Evolutionary conservation across 305 asterid genomes (phyloP).

Genomic region (Plantago rigida): DNA sequence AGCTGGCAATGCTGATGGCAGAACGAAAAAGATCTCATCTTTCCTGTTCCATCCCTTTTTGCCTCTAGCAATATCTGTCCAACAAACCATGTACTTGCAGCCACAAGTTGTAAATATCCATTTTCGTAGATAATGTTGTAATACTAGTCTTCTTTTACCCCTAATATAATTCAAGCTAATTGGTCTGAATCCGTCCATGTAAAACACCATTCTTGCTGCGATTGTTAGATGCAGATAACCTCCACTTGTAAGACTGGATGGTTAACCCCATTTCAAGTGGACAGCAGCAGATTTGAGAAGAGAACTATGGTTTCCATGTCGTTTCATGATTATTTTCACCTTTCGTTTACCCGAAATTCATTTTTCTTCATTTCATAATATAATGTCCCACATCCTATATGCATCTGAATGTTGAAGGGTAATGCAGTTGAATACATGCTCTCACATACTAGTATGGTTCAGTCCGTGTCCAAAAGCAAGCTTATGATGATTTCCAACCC

Average conservation of each 20-base stretch:
- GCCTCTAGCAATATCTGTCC: conserved; percentile 83
- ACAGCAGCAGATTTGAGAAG: not conserved
- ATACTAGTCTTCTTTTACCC: not conserved
- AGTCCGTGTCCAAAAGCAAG: too few species aligned
- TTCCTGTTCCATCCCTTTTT: conserved; percentile 84
- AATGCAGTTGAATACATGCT: too few species aligned
- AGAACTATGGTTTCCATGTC: too few species aligned
- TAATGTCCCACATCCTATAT: too few species aligned
- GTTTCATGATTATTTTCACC: too few species aligned
- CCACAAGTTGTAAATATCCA: conserved; percentile 85
- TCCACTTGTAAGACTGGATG: not conserved
- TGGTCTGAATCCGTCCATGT: not conserved
- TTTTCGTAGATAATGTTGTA: conserved; percentile 37
- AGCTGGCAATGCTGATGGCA: conserved; percentile 55
- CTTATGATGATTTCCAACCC: too few species aligned
- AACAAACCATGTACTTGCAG: conserved; percentile 74
- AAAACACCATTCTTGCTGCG: conserved; percentile 5
- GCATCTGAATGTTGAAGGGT: too few species aligned
- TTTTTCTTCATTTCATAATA: too few species aligned
- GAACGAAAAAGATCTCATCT: conserved; percentile 68
- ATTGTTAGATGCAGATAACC: not conserved
- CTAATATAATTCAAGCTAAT: conserved; percentile 7
- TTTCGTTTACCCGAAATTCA: too few species aligned
- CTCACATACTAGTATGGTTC: too few species aligned
- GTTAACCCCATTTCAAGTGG: not conserved